Base-by-base conservation (phyloP, 371 early-diverging fungal species). In the Mucor sp. region DNA sequence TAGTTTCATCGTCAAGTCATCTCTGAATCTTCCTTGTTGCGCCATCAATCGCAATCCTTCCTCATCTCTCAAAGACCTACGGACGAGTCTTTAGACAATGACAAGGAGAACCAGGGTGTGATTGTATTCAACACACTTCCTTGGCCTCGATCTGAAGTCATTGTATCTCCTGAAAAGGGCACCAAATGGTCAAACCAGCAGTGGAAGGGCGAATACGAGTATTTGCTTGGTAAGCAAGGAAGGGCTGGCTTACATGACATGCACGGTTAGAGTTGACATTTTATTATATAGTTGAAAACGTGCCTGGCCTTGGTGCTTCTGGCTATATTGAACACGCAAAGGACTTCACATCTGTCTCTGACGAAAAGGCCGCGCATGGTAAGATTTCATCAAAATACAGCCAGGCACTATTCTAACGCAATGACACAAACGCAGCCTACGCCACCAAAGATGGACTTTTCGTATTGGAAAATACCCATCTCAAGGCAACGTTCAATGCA, bases 61-160 rank as follows among this genome's bases (percentile, higher is more conserved):
- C 21, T 73, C 12, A 73, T 73, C 41, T 33, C 59, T 12, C 60
- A 66, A 33, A 61, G 37, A 32, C 6, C 23, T 7, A 25, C n/a
- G 3, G 17, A 27, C 19, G 25, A 2, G 21, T 5, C n/a, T 0
- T 14, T 23, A 12, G 14, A 60, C 4, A 5, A 4, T 19, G 25
- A 33, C 23, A 39, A 64, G 11, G 19, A 57, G 23, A 14, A 50
- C 21, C 60, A 69, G 70, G 84, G 82, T 9, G 63, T 91, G 12
- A 69, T 89, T 21, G 87, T 90, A 1, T 89, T 95, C 72, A 97
- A 97, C 80, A 87, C 95, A 0, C 84, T 94, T 2, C 81, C 87
- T 8, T 97, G 97, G 97, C 53, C 72, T 27, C 87, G 95, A 15
- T 77, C 85, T 0, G 89, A 90, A 35, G 83, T 96, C 17, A 71